Evolutionary conservation across 192 early-diverging fungal species (phyloP), one percentile per base, ranked within the genome.

Genomic region (Chytriomyces confervae): DNA sequence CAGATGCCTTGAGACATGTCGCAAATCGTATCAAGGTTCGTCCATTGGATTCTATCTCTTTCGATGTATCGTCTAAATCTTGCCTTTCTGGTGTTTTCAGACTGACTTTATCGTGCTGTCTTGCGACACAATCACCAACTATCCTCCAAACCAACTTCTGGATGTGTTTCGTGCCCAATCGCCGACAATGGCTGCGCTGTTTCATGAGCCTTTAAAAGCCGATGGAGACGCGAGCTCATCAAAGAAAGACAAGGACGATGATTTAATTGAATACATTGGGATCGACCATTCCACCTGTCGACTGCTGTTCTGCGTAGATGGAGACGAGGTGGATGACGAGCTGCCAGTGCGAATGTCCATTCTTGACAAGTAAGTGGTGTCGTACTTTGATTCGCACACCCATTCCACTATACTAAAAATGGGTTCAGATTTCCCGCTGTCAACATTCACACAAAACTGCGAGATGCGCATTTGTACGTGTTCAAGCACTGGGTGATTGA

Each of bases 401-500:
- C 7, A 68, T 20, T 77, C n/a, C 7, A 9, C 46, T 83, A 4
- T 36, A 36, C 36, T 36, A 36, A 36, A 36, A 36, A 36, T 80
- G 11, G 16, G 75, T 46, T 16, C 66, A 87, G 81, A 75, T 98
- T 96, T 76, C 94, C 95, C 7, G 87, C 88, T 1, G 83, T 97
- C 67, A 86, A 90, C 47, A 77, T 99, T 46, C 89, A 92, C 65
- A 92, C 93, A 61, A 88, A 93, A 57, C 86, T 98, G 75, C 91
- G 93, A 72, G 95, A 97, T 82, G 92, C 94, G 7, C 98, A 98
- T 76, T 68, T 97, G 24, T 99, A 98, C 75, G 89, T 98, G 11
- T 93, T 97, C 82, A 93, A 95, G 74, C 86, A 88, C 46, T 99
- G 98, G 98, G 91, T 99, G 2, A 80, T 97, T 65, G 95, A 98